A percentile compares a stretch with the other conserved stretches of the same genome.
Evolutionary conservation across 192 early-diverging fungal genomes (phyloP).

Genomic region (Coemansia sp.): DNA sequence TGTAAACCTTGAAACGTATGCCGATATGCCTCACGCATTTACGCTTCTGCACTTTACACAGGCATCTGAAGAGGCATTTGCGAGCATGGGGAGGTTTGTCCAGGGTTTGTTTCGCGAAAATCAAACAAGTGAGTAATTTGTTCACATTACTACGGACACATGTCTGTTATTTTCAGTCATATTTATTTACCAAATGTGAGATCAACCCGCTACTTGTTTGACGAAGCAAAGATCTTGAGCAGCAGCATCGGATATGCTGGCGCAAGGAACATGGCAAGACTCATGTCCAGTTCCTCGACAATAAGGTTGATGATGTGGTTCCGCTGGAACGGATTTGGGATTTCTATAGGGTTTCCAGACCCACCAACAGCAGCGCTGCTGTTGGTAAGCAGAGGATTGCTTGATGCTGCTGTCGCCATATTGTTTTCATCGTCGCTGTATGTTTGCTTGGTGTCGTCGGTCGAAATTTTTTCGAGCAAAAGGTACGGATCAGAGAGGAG

Average conservation of each 20-base stretch:
- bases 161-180: no score
- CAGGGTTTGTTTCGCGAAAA: background rate
- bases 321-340: slow-evolving; percentile 44
- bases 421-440: background rate
- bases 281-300: slow-evolving; percentile 36
- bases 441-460: background rate
- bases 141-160: no score
- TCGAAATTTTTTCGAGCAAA: slow-evolving; percentile 15
- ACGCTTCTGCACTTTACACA: slow-evolving; percentile 39
- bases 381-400: background rate
- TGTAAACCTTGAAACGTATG: slow-evolving; percentile 21
- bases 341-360: background rate
- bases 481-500: slow-evolving; percentile 39
- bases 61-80: slow-evolving; percentile 32
- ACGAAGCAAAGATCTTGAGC: slow-evolving; percentile 49
- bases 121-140: background rate
- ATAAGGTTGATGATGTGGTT: slow-evolving; percentile 52
- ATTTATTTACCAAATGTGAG: no score
- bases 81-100: slow-evolving; percentile 21
- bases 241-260: slow-evolving; percentile 52
- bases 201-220: background rate
- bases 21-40: slow-evolving; percentile 51
- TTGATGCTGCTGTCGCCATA: background rate
- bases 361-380: background rate
- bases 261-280: slow-evolving; percentile 40